Evolutionary conservation across 176 grass and related monocot genomes (phyloP).

Genomic region (Pontederia paniculata): DNA sequence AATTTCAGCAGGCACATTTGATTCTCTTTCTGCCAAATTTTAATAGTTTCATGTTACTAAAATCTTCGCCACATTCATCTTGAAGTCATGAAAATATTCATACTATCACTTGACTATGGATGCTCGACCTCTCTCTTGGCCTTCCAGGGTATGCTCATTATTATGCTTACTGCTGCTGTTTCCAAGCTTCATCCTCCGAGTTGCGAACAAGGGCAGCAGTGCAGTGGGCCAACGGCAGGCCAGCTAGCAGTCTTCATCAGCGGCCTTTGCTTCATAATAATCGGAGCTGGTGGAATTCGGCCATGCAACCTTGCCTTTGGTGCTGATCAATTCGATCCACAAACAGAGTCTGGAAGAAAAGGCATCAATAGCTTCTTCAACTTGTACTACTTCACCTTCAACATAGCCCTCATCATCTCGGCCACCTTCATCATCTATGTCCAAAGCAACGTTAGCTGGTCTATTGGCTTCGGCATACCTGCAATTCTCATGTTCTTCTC

Average conservation of each 20-base stretch:
- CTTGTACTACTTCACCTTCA: conserved; percentile 86
- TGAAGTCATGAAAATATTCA: background rate
- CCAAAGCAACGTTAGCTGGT: conserved; percentile 66
- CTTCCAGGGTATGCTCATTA: conserved; percentile 55
- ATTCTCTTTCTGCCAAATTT: too few relatives aligned
- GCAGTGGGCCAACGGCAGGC: conserved; percentile 17
- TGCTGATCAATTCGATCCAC: conserved; percentile 75
- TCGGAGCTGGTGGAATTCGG: conserved; percentile 60
- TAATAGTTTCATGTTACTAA: too few relatives aligned
- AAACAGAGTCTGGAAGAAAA: conserved; percentile 33
- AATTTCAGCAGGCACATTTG: too few relatives aligned
- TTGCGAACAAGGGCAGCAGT: conserved; percentile 2
- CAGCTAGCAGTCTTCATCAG: conserved; percentile 33
- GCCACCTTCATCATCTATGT: conserved; percentile 66
- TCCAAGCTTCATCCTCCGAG: conserved; percentile 30
- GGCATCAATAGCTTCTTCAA: conserved; percentile 89
- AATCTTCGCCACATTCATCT: too few relatives aligned
- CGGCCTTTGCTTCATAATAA: conserved; percentile 38
- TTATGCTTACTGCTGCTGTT: conserved; percentile 55
- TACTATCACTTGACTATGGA: background rate
- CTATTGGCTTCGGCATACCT: conserved; percentile 47
- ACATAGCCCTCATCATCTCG: conserved; percentile 41
- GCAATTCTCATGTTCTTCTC: conserved; percentile 43
- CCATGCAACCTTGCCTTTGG: conserved; percentile 75
- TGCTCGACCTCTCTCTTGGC: background rate